Base-by-base conservation (phyloP, 495 filamentous ascomycete species). In the Clohesyomyces aquaticus region DNA sequence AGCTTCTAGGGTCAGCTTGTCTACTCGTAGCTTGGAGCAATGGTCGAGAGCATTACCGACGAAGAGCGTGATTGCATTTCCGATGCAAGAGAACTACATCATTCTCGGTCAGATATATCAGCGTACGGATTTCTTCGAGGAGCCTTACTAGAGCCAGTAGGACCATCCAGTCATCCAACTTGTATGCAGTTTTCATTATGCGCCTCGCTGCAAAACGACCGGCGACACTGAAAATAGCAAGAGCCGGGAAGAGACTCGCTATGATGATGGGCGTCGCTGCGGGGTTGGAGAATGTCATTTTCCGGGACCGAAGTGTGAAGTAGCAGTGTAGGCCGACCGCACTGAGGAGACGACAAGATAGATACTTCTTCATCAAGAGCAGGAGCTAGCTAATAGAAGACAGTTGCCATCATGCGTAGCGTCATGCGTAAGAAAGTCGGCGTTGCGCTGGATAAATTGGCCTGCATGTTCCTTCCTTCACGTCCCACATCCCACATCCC, bases 251-350 rank as follows among this genome's bases (percentile, higher is more conserved):
- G 8, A 52, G 6, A 52, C 23, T 52, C 14, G 49, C 49, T 3
- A 52, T 52, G 18, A 52, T 29, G 26, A 52, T 52, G 4, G 49
- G 49, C 27, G 49, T 52, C 23, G 22, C 49, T 29, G 49, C 49
- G 14, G 49, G 49, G 4, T 22, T 29, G 18, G 23, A 19, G 12
- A 27, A 27, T 16, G 23, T 26, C 49, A 52, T 52, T 6, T 29
- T 52, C 28, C 21, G 25, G 32, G 14, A 38, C 32, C 32, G 14
- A 38, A 38, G 6, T 38, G 32, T 38, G 32, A 14, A 14, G 32
- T 38, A 38, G 6, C 6, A 38, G 32, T 38, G 32, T 6, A 38
- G 6, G 6, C 6, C 14, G 32, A 14, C 32, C 32, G 32, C 32
- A 38, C 6, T 6, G 14, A 6, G 32, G 32, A 38, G 32, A 38